These are phyloP conservation scores for Alternaria sp. DNA, from an alignment of 2,329 filamentous ascomycete genomes.

Conservation along the genomic window DNA sequence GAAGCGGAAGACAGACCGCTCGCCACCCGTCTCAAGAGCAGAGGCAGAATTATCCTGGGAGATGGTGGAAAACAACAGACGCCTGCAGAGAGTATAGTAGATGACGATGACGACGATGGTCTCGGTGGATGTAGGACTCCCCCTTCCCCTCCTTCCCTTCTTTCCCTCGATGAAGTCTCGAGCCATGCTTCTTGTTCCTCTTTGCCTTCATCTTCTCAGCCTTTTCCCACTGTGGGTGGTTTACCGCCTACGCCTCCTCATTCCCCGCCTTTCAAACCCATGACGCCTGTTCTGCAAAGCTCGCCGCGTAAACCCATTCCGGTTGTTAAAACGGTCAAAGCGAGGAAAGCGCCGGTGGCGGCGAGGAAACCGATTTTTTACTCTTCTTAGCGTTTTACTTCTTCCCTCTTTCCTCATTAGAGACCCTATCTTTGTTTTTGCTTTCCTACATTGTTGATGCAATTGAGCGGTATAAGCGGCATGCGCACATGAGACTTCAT, in stretches of 20 bases:
- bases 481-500: slow-evolving; percentile 4
- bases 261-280: slow-evolving; percentile 43
- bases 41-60: slow-evolving; percentile 74
- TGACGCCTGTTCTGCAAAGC: slow-evolving; percentile 40
- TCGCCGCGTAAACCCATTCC: slow-evolving; percentile 26
- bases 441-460: not conserved
- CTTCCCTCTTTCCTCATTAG: not conserved
- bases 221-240: not conserved
- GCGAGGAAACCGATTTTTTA: slow-evolving; percentile 28
- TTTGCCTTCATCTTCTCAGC: slow-evolving; percentile 6
- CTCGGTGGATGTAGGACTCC: slow-evolving; percentile 79
- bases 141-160: slow-evolving; percentile 39
- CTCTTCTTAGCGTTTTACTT: slow-evolving; percentile 11
- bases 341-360: slow-evolving; percentile 26
- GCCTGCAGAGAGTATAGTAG: slow-evolving; percentile 71
- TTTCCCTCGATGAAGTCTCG: slow-evolving; percentile 27
- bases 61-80: slow-evolving; percentile 58
- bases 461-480: not conserved
- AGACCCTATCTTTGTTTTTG: not conserved
- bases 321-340: slow-evolving; percentile 27
- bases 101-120: slow-evolving; percentile 83
- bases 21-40: slow-evolving; percentile 66
- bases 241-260: slow-evolving; percentile 43
- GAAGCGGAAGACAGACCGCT: slow-evolving; percentile 64
- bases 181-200: slow-evolving; percentile 13